Evolutionary conservation across 495 filamentous ascomycete genomes (phyloP).

Genomic region (Hypoxylon fragiforme): DNA sequence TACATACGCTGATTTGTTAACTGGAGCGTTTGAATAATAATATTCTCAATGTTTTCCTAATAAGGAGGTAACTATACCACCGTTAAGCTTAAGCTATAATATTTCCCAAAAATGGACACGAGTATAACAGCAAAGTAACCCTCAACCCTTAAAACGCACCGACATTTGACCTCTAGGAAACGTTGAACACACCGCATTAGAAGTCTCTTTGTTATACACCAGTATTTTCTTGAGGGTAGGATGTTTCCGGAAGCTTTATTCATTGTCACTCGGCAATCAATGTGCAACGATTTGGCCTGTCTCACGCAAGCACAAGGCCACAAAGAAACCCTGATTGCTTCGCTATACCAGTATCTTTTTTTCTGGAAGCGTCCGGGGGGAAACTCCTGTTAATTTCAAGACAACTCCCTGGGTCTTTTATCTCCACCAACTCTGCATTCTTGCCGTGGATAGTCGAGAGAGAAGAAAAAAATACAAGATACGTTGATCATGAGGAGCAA

Average conservation of each 20-base stretch:
- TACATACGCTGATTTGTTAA: no score
- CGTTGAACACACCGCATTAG: not conserved
- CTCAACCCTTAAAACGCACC: no score
- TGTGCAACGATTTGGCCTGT: constrained; percentile 7
- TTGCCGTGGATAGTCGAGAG: no score
- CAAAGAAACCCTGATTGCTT: not conserved
- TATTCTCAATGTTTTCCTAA: not conserved
- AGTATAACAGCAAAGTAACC: not conserved
- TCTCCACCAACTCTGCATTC: no score
- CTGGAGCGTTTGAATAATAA: not conserved
- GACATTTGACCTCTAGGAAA: no score
- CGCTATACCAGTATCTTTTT: not conserved
- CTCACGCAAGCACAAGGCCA: constrained; percentile 1
- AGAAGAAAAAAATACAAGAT: no score
- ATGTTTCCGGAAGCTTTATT: constrained; percentile 19
- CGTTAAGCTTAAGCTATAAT: not conserved
- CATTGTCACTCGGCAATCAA: constrained; percentile 15
- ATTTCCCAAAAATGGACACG: not conserved
- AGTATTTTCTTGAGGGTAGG: not conserved
- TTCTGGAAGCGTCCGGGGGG: no score
- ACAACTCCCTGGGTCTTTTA: no score
- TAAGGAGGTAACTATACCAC: no score
- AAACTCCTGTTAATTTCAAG: no score
- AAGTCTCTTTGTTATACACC: constrained; percentile 11
- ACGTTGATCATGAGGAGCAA: no score